phyloP scores from a whole-genome alignment of 768 basidiomycete genomes.

The Coprinopsis cinerea region DNA sequence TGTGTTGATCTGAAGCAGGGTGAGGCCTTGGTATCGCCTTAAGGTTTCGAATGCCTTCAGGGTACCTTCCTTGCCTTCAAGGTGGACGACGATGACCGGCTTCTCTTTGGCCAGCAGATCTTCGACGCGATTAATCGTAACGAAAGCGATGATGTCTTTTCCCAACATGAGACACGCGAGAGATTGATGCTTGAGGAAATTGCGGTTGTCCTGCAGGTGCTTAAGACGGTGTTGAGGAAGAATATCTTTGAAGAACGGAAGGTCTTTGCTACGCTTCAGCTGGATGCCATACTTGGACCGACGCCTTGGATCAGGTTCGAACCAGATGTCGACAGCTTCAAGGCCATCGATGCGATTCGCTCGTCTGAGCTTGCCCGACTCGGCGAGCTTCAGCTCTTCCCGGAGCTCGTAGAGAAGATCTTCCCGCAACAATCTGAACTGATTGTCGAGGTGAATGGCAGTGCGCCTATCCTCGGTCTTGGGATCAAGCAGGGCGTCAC shows the following conservation, averaged over 20 bases:
- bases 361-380: conserved; percentile 28
- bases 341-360: conserved; percentile 35
- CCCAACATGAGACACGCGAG: conserved; percentile 47
- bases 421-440: conserved; percentile 59
- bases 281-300: conserved; percentile 35
- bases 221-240: conserved; percentile 30
- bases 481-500: conserved; percentile 38
- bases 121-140: conserved; percentile 49
- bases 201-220: conserved; percentile 31
- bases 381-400: conserved; percentile 48
- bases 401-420: conserved; percentile 55
- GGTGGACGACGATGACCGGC: conserved; percentile 48
- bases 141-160: conserved; percentile 44
- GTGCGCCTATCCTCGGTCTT: conserved; percentile 29
- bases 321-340: conserved; percentile 29
- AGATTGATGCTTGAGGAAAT: conserved; percentile 48
- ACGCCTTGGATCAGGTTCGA: conserved; percentile 19
- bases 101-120: conserved; percentile 39
- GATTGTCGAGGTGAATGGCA: conserved; percentile 55
- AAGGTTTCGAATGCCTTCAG: conserved; percentile 35
- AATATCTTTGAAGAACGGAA: conserved; percentile 31
- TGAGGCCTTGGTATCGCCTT: conserved; percentile 28
- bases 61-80: conserved; percentile 38
- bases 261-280: conserved; percentile 29
- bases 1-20: conserved; percentile 53